Evolutionary conservation across 2,329 filamentous ascomycete species (phyloP).

Genomic region (Beauveria australis): DNA sequence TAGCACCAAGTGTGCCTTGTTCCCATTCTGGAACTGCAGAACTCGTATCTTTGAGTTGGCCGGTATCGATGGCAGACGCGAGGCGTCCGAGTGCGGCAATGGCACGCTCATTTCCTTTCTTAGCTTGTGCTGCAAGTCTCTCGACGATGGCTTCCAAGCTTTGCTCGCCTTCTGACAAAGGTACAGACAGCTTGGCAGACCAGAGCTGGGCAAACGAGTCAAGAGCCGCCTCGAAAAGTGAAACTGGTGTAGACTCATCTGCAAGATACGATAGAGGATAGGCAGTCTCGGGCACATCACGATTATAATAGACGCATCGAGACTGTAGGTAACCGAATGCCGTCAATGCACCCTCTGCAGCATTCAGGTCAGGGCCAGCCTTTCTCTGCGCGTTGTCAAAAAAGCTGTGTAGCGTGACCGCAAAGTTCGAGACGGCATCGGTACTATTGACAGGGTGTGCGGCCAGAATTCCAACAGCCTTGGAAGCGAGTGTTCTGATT

Average conservation of each 20-base stretch:
- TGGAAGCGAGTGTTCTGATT: slow-evolving; percentile 58
- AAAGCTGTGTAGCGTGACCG: slow-evolving; percentile 32
- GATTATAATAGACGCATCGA: slow-evolving; percentile 34
- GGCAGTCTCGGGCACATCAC: slow-evolving; percentile 17
- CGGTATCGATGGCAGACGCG: slow-evolving; percentile 27
- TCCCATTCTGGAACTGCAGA: background rate
- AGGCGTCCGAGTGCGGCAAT: slow-evolving; percentile 75
- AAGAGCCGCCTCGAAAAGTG: slow-evolving; percentile 36
- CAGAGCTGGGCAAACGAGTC: slow-evolving; percentile 40
- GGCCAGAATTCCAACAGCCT: slow-evolving; percentile 66
- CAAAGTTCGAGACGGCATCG: slow-evolving; percentile 19
- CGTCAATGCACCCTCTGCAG: slow-evolving; percentile 38
- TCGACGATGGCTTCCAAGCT: slow-evolving; percentile 43
- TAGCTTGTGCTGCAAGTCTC: slow-evolving; percentile 59
- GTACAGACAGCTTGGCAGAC: slow-evolving; percentile 34
- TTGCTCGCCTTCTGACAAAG: slow-evolving; percentile 21
- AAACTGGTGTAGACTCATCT: slow-evolving; percentile 21
- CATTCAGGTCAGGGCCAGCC: slow-evolving; percentile 35
- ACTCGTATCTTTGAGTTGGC: slow-evolving; percentile 18
- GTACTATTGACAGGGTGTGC: slow-evolving; percentile 49
- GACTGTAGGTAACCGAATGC: slow-evolving; percentile 38
- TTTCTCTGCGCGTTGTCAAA: slow-evolving; percentile 34
- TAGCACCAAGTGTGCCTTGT: slow-evolving; percentile 36
- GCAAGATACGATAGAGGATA: slow-evolving; percentile 27
- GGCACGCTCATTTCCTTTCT: slow-evolving; percentile 72